Evolutionary conservation across 768 basidiomycete genomes (phyloP).

Genomic region (Lentinula edodes): DNA sequence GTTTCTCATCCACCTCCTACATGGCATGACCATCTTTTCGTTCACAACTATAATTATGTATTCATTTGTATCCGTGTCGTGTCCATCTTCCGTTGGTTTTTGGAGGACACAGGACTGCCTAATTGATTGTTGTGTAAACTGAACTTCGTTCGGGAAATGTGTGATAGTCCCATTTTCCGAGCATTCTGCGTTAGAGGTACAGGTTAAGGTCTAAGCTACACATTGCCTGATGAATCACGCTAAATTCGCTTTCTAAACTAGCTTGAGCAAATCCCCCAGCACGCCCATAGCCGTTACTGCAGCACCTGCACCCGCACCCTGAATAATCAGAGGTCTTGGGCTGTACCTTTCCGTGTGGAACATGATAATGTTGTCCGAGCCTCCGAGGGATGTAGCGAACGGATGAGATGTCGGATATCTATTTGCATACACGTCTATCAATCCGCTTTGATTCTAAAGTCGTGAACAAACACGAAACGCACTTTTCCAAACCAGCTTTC

Average conservation of each 20-base stretch:
- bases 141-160: conserved; percentile 8
- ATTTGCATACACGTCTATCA: background rate
- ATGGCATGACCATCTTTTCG: background rate
- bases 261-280: conserved; percentile 76
- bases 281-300: conserved; percentile 99
- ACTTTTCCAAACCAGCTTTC: conserved; percentile 89
- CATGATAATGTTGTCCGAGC: conserved; percentile 97
- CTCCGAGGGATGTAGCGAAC: conserved; percentile 92
- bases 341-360: conserved; percentile 94
- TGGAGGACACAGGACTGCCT: background rate
- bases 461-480: conserved; percentile 20
- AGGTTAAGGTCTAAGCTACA: no score
- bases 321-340: conserved; percentile 83
- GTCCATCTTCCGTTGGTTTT: background rate
- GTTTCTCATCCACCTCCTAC: background rate
- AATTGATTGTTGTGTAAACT: conserved; percentile 8
- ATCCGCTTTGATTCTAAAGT: background rate
- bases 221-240: no score
- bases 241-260: conserved; percentile 20
- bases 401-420: conserved; percentile 90
- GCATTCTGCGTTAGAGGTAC: no score
- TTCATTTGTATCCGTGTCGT: background rate
- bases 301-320: conserved; percentile 96
- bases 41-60: background rate
- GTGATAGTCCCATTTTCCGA: no score